Evolutionary conservation across 176 grass and related monocot species (phyloP).

Genomic region (Carex pumila): DNA sequence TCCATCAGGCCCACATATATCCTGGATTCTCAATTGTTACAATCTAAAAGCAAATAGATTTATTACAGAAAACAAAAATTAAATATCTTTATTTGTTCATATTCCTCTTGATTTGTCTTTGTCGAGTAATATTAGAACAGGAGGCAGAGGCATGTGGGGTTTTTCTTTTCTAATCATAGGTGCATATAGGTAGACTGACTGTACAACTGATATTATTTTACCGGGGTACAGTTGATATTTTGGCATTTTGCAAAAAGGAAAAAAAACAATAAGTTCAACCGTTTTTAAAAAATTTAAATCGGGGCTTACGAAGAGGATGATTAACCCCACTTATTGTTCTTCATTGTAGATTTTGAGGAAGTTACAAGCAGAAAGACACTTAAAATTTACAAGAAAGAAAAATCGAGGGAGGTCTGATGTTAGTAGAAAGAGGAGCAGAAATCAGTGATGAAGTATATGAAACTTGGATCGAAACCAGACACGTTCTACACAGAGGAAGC

Average conservation of each 20-base stretch:
- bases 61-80: too few relatives aligned
- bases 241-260: neutral
- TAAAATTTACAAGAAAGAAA: neutral
- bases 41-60: too few relatives aligned
- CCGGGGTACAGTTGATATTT: neutral
- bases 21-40: too few relatives aligned
- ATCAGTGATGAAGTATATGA: conserved; percentile 88
- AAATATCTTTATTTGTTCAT: too few relatives aligned
- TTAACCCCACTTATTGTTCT: neutral
- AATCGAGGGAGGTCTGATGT: conserved; percentile 15
- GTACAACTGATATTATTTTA: neutral
- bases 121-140: too few relatives aligned
- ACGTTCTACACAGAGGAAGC: conserved; percentile 87
- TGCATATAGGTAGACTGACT: too few relatives aligned
- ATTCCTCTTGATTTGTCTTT: too few relatives aligned
- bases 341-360: neutral
- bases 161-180: too few relatives aligned
- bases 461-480: conserved; percentile 89
- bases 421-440: conserved; percentile 25
- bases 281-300: neutral
- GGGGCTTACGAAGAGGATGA: neutral
- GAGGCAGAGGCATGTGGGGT: too few relatives aligned
- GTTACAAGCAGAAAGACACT: neutral
- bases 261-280: neutral
- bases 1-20: too few relatives aligned